phyloP scores from a whole-genome alignment of 2,329 filamentous ascomycete genomes.

The Anisogramma anomala region DNA sequence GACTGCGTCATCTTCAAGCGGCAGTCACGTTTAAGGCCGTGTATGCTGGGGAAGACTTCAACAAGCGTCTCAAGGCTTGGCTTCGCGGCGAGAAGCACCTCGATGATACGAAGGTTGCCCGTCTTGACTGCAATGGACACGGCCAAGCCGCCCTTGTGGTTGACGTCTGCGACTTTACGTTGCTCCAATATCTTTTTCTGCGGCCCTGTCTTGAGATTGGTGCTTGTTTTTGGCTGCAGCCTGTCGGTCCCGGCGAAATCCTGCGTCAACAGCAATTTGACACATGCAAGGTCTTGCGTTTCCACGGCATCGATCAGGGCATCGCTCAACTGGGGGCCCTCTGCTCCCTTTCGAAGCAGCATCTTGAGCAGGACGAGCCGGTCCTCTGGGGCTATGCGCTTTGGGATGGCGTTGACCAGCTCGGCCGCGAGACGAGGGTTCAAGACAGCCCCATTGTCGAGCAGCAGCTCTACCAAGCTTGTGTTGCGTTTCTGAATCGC shows the following conservation, averaged over 20 bases:
- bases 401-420: conserved; percentile 38
- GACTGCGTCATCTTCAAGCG: conserved; percentile 35
- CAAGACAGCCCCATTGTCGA: conserved; percentile 32
- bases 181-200: conserved; percentile 26
- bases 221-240: conserved; percentile 17
- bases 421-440: conserved; percentile 36
- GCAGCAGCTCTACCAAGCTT: conserved; percentile 35
- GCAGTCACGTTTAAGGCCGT: conserved; percentile 36
- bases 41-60: conserved; percentile 37
- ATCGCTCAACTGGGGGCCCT: conserved; percentile 34
- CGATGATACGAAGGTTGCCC: conserved; percentile 32
- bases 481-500: conserved; percentile 36
- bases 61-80: conserved; percentile 37
- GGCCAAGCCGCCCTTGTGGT: conserved; percentile 40
- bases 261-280: conserved; percentile 38
- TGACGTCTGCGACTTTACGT: conserved; percentile 40
- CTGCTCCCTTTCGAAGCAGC: conserved; percentile 40
- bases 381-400: conserved; percentile 33
- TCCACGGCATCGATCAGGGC: conserved; percentile 39
- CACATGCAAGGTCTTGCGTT: conserved; percentile 35
- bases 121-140: conserved; percentile 37
- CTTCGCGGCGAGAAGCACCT: conserved; percentile 33
- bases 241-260: conserved; percentile 28
- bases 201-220: conserved; percentile 20
- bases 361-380: conserved; percentile 33